Evolutionary conservation across 73 alveolate genomes (phyloP), one percentile per base, ranked within the genome.

Genomic region (Symbiodinium natans): DNA sequence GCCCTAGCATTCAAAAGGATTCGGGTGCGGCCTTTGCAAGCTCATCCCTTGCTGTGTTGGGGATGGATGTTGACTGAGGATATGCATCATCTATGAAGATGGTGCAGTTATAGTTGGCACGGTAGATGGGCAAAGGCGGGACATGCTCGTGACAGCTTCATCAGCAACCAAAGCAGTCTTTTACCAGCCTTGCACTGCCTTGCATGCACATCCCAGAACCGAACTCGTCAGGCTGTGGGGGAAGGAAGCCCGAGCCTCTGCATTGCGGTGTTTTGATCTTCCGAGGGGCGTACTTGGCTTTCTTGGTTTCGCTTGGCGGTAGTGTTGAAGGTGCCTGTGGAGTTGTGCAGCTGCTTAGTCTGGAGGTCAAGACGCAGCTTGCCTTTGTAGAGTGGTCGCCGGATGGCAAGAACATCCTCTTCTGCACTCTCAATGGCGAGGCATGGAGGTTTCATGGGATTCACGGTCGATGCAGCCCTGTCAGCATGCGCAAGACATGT

Each of bases 51-150:
- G n/a, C n/a, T 48, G 63, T 48, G 63, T 48, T 19, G 77, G 10
- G 5, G 39, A 9, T 63, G 5, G n/a, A 43, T 34, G 41, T 7
- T 23, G 29, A 29, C 80, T 31, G 33, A 92, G 89, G 92, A 99
- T 99, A 19, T 99, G 99, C 77, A 99, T 99, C 97, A 99, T 99
- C 83, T 99, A 99, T 82, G 99, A 99, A 97, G 99, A 99, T 98
- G 99, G 99, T 33, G 99, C 99, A 40, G 99, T 99, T 36, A 99
- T 99, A 46, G 99, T 99, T 1, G 99, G 99, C 86, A 99, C 99
- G 15, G 99, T 99, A n/a, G 99, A 99, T 98, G 99, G 99, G n/a
- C 99, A 99, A 99, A 99, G 99, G 97, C 99, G 7, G 99, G 99
- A 99, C 99, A 11, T n/a, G 38, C 2, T 43, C 36, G n/a, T n/a